These are phyloP conservation scores for Mastigamoeba balamuthi DNA, from an alignment of 78 protist genomes.

Conservation along the genomic window DNA sequence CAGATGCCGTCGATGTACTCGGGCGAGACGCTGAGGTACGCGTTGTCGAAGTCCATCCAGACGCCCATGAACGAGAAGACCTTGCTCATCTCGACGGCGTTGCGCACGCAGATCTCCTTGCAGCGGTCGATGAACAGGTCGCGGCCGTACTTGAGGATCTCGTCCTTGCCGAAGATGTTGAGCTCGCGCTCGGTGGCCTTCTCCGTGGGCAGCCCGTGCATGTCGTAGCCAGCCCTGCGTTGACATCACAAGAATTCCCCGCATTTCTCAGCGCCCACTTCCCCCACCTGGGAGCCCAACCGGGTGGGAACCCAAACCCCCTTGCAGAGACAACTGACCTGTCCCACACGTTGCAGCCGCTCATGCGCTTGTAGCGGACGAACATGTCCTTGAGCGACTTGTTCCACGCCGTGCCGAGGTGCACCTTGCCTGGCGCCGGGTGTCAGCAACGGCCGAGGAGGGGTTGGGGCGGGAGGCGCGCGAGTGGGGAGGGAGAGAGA, in stretches of 20 bases:
- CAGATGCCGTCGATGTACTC: slow-evolving; percentile 3
- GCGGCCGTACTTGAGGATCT: not conserved
- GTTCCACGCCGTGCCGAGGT: slow-evolving; percentile 11
- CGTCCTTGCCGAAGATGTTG: not conserved
- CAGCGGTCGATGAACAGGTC: not conserved
- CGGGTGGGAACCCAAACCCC: not conserved
- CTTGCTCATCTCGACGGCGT: not conserved
- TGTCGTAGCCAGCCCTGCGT: slow-evolving; percentile 1
- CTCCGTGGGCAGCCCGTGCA: slow-evolving; percentile 10
- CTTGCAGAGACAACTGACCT: not conserved
- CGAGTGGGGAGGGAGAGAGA: not conserved
- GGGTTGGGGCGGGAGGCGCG: not conserved
- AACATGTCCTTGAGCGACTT: not conserved
- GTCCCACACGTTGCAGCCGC: slow-evolving; percentile 1
- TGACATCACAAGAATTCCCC: too few species aligned
- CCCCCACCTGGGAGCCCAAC: not conserved
- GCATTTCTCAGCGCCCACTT: too few species aligned
- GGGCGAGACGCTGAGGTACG: not conserved
- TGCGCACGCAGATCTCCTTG: not conserved
- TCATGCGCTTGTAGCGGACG: slow-evolving; percentile 2
- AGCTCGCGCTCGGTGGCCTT: not conserved
- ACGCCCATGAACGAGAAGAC: slow-evolving; percentile 1
- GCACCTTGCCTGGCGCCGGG: too few species aligned
- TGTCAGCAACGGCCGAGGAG: too few species aligned
- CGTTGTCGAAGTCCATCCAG: slow-evolving; percentile 13